These are phyloP conservation scores for Salvia splendens DNA, from an alignment of 257 asterid species.

Conservation along the genomic window DNA sequence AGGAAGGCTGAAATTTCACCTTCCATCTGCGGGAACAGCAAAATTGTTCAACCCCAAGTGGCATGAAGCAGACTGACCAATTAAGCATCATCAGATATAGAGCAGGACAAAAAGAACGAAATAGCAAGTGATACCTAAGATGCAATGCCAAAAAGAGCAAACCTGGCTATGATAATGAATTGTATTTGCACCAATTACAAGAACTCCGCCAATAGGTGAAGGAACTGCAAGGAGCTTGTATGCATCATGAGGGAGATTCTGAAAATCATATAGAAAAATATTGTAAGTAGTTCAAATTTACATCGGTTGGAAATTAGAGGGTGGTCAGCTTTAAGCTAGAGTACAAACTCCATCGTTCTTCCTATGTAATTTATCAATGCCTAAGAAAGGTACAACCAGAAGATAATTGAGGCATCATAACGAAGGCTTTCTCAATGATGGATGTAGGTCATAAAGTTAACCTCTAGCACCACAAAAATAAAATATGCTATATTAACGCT, in stretches of 20 bases:
- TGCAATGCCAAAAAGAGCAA: constrained; percentile 24
- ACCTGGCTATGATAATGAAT: constrained; percentile 99
- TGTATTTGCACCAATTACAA: constrained; percentile 86
- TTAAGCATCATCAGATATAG: constrained; percentile 32
- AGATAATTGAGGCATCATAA: constrained; percentile 18
- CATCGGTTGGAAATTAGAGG: constrained; percentile 5
- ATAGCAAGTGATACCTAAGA: too few species aligned
- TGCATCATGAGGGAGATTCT: constrained; percentile 96
- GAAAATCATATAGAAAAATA: constrained; percentile 35
- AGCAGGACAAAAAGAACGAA: constrained; percentile 34
- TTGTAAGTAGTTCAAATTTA: constrained; percentile 20
- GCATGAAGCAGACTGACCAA: constrained; percentile 90
- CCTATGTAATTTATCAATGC: neutral
- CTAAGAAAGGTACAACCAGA: constrained; percentile 15
- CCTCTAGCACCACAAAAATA: constrained; percentile 21
- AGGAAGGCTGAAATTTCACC: constrained; percentile 45
- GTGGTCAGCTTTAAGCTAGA: constrained; percentile 5
- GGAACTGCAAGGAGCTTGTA: constrained; percentile 99
- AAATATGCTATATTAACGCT: neutral
- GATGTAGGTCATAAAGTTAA: constrained; percentile 2
- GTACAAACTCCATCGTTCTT: constrained; percentile 8
- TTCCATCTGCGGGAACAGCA: constrained; percentile 72
- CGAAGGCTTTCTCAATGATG: constrained; percentile 23
- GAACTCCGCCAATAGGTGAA: constrained; percentile 97
- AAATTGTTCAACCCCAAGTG: constrained; percentile 77